Base-by-base conservation (phyloP, 2,329 filamentous ascomycete species). In the Penicillium sp. region DNA sequence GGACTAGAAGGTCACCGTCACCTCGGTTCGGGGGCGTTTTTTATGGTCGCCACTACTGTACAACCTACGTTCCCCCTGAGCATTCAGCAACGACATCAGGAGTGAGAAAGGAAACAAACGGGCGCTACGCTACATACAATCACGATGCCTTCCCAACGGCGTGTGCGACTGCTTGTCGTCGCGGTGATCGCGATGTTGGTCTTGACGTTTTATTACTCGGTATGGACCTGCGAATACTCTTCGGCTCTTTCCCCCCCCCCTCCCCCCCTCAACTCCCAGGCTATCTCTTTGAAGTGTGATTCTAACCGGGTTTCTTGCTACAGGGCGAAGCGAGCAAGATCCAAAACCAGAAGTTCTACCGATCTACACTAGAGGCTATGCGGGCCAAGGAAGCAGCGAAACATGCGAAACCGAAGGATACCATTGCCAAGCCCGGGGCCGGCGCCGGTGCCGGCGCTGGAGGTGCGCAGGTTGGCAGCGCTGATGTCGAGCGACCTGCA, bases 181-280 rank as follows among this genome's bases (percentile, higher is more conserved):
- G 81, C 89, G 60, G 82, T 88, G 59, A 69, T 93, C 68, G 82
- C 88, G 67, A 81, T 86, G 62, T 78, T 94, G 62, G 79, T 94
- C 68, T 83, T 89, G 50, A 80, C 90, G 58, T 81, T 96, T 68
- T 92, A 94, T 81, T 89, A 92, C 75, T 89, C 89, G 61, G 86
- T 89, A 75, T 81, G 83, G 83, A 61, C 8, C 28, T 35, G 12
- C 5, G 15, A 35, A 37, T 37, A 15, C 12, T 7, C n/a, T 13
- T 22, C 30, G 15, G 24, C 26, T 17, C 37, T 33, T 53, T 57
- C 22, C 35, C 8, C 9, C 22, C 5, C 10, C 4, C 10, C 12
- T 28, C 2, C 8, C 28, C 28, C 8, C 28, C 2, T 28, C 28
- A 28, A 4, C 28, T 12, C 17, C 26, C 4, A 8, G 22, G 24